Base-by-base conservation (phyloP, 2,329 filamentous ascomycete genomes). In the Trichoderma brevicompactum region DNA sequence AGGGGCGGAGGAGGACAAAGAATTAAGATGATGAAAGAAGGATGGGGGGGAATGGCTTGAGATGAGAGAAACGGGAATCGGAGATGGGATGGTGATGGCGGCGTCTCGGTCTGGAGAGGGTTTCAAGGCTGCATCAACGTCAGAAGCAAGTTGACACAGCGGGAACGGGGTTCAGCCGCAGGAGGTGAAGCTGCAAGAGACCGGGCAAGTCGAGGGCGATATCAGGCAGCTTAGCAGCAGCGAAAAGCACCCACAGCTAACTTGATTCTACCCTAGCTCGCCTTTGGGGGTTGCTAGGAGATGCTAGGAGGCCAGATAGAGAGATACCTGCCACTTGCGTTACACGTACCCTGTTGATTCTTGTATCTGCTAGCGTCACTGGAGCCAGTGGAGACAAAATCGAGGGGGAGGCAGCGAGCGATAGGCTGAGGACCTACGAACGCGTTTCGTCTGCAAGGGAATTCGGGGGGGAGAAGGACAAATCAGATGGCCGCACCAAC, bases 81-180 rank as follows among this genome's bases (percentile, higher is more conserved):
- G 34, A 58, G 56, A 62, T 65, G 64, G 58, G 53, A 58, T 71
- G 70, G 70, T 72, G 70, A 66, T 69, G 67, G 66, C 43, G 68
- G 67, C 68, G 59, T 72, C 72, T 74, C 74, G 75, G 74, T 75
- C 76, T 65, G 64, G 64, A 64, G 58, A 64, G 55, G 52, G 58
- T 66, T 63, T 66, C 64, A 66, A 63, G 59, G 64, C 50, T 66
- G 64, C 50, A 44, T 66, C 71, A 76, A 74, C 73, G 73, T 78
- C 72, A 78, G 75, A 76, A 78, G 63, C 46, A 76, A 44, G 48
- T 61, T 65, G 54, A 53, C 73, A 75, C 75, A 73, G 70, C 72
- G 72, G 72, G 73, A 73, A 75, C 69, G 70, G 74, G 74, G 73
- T 75, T 72, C 73, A 77, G 75, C 76, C 76, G 76, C 74, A 77